Evolutionary conservation across 306 rosid genomes (phyloP).

Genomic region (Abrus pulchellus): DNA sequence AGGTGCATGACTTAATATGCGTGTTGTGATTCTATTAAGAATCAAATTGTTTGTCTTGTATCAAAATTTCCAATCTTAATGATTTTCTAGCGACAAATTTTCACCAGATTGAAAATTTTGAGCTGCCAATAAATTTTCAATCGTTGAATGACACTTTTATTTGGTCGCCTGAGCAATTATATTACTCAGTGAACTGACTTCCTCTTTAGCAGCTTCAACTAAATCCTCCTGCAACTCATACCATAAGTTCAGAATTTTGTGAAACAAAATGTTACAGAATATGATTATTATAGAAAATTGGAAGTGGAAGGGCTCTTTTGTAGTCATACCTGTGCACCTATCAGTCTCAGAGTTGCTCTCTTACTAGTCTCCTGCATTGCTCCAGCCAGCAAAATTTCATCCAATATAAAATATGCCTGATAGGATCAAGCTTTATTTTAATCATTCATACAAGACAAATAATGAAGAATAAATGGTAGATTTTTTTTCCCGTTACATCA

Average conservation of each 20-base stretch:
- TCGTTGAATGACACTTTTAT: constrained; percentile 30
- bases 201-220: constrained; percentile 88
- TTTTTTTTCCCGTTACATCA: not conserved
- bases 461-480: not conserved
- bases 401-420: constrained; percentile 88
- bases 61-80: no score
- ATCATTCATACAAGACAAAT: not conserved
- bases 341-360: constrained; percentile 74
- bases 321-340: constrained; percentile 78
- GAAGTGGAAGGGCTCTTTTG: no score
- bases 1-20: not conserved
- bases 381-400: constrained; percentile 87
- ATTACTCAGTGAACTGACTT: constrained; percentile 76
- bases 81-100: constrained; percentile 8
- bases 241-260: constrained; percentile 36
- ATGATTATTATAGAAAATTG: no score
- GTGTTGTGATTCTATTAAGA: not conserved
- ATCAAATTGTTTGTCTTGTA: no score
- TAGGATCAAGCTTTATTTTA: constrained; percentile 38
- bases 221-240: constrained; percentile 74
- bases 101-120: not conserved
- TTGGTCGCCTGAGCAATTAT: constrained; percentile 80
- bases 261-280: no score
- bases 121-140: not conserved
- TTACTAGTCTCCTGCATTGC: constrained; percentile 92